A percentile compares a stretch with the other conserved stretches of the same genome.
Conservation (phyloP, 371 early-diverging fungal species). For the Blakeslea trispora region DNA sequence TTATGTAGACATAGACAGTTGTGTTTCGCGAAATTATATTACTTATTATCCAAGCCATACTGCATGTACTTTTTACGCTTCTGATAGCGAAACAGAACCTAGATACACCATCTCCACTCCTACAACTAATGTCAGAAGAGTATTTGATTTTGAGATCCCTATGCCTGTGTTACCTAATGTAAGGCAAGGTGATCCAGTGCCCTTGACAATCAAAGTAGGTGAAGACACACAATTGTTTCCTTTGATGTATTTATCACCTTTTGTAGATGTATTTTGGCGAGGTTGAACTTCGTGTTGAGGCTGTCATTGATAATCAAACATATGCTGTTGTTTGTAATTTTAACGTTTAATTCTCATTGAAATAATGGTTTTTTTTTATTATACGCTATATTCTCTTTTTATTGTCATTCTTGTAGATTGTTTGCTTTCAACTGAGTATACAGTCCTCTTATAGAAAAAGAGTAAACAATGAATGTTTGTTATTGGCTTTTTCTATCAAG, state of each 20-base stretch:
- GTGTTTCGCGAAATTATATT: conserved; percentile 54
- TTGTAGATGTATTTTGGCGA: conserved; percentile 66
- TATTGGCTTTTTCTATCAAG: too few relatives aligned
- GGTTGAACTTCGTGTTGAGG: conserved; percentile 62
- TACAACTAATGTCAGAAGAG: conserved; percentile 41
- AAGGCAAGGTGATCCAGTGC: conserved; percentile 38
- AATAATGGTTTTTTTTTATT: too few relatives aligned
- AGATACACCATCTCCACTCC: conserved; percentile 51
- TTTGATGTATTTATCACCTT: neutral
- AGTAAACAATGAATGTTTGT: too few relatives aligned
- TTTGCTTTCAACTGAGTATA: too few relatives aligned
- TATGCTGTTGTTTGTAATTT: conserved; percentile 47
- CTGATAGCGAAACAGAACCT: conserved; percentile 54
- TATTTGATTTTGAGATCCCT: conserved; percentile 64
- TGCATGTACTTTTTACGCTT: conserved; percentile 57
- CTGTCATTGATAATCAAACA: conserved; percentile 55
- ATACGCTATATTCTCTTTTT: too few relatives aligned
- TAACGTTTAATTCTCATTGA: conserved; percentile 16
- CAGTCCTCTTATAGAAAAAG: too few relatives aligned
- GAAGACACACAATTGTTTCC: too few relatives aligned
- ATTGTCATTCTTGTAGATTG: too few relatives aligned
- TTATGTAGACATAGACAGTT: conserved; percentile 45
- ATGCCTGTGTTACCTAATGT: conserved; percentile 56
- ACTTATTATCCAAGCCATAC: conserved; percentile 59
- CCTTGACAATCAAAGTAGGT: conserved; percentile 41